Evolutionary conservation across 2,329 filamentous ascomycete genomes (phyloP).

Genomic region (Dendryphion nanum): DNA sequence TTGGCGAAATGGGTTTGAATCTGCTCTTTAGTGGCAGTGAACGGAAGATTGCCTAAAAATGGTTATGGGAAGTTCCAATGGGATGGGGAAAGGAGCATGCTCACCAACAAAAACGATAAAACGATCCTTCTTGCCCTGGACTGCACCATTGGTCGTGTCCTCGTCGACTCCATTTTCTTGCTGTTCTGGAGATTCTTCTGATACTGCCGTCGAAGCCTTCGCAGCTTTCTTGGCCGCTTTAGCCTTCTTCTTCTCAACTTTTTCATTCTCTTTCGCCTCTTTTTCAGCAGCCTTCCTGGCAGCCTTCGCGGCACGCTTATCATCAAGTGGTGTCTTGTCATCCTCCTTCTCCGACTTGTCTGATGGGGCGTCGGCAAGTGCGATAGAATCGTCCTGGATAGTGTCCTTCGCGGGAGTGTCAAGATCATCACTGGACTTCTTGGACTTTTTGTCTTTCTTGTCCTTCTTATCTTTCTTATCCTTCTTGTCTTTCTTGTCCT

Average conservation of each 20-base stretch:
- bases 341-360: conserved; percentile 22
- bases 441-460: conserved; percentile 34
- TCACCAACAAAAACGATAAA: conserved; percentile 77
- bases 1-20: conserved; percentile 76
- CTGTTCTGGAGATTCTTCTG: too few species aligned
- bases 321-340: conserved; percentile 15
- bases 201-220: too few species aligned
- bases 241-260: conserved; percentile 19
- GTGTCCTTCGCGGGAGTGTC: too few species aligned
- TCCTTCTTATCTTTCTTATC: too few species aligned
- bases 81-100: conserved; percentile 14
- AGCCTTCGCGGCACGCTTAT: conserved; percentile 2
- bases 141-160: conserved; percentile 14
- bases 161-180: too few species aligned
- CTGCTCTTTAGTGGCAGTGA: conserved; percentile 68
- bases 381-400: too few species aligned
- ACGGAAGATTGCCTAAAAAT: conserved; percentile 77
- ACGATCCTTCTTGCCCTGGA: conserved; percentile 51
- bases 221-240: conserved; percentile 23
- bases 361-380: too few species aligned
- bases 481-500: conserved; percentile 18
- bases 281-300: conserved; percentile 9
- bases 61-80: not conserved
- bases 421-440: conserved; percentile 22
- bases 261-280: conserved; percentile 19